These are phyloP conservation scores for Fistulinella prunicolor DNA, from an alignment of 768 basidiomycete species.

Conservation along the genomic window DNA sequence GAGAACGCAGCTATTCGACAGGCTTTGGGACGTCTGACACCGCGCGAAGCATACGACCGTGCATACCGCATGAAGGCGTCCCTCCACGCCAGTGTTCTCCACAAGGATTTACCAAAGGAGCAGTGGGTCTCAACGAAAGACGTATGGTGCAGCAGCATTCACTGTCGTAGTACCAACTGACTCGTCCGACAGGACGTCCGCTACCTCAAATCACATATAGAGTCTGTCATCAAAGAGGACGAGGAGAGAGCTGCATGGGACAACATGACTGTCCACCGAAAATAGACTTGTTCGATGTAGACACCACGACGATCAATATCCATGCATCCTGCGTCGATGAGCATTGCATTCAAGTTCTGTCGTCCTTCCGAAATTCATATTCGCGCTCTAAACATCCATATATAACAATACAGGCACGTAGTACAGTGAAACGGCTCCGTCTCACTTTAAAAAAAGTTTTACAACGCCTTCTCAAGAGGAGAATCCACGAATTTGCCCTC, in stretches of 20 bases:
- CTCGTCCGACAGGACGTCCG: constrained; percentile 67
- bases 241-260: constrained; percentile 82
- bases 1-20: too few relatives aligned
- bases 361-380: too few relatives aligned
- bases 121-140: constrained; percentile 76
- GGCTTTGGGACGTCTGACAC: constrained; percentile 82
- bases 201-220: constrained; percentile 80
- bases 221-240: constrained; percentile 70
- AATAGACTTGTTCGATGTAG: constrained; percentile 44
- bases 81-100: constrained; percentile 69
- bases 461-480: constrained; percentile 73
- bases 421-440: constrained; percentile 10
- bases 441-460: constrained; percentile 12
- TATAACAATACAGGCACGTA: constrained; percentile 5
- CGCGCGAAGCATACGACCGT: constrained; percentile 83
- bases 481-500: constrained; percentile 71
- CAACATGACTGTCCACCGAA: constrained; percentile 65
- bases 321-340: constrained; percentile 17
- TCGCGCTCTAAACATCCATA: constrained; percentile 14
- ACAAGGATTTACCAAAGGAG: constrained; percentile 75
- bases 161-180: constrained; percentile 5
- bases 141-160: constrained; percentile 45
- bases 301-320: constrained; percentile 18
- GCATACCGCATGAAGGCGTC: constrained; percentile 86
- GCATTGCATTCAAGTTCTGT: too few relatives aligned